These are phyloP conservation scores for Acanthamoeba sp. DNA, from an alignment of 208 protist species.

Conservation along the genomic window DNA sequence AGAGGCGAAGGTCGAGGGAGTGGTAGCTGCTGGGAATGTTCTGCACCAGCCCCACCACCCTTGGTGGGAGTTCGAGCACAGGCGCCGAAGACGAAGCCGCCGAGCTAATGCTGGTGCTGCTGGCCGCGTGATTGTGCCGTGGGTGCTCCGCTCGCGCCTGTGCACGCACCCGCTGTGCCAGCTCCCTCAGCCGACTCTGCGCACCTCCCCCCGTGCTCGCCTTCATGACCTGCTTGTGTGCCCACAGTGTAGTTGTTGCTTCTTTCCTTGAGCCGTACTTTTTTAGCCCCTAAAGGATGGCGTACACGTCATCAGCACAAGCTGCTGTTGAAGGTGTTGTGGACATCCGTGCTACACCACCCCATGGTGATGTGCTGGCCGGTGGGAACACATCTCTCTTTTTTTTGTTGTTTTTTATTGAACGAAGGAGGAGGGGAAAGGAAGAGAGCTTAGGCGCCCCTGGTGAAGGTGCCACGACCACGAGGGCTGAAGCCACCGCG, in stretches of 20 bases:
- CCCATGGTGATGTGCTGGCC: no score
- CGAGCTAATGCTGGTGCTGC: neutral
- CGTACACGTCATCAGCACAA: no score
- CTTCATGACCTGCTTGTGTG: neutral
- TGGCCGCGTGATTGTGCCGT: neutral
- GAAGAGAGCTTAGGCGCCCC: conserved; percentile 14
- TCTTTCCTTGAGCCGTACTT: neutral
- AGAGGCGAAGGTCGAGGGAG: conserved; percentile 28
- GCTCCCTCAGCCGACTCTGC: neutral
- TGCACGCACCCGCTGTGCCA: conserved; percentile 18
- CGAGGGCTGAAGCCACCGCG: conserved; percentile 1
- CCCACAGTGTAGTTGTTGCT: neutral
- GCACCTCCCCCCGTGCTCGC: neutral
- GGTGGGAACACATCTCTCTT: no score
- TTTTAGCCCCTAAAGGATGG: neutral
- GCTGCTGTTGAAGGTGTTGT: no score
- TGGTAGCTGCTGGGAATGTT: neutral
- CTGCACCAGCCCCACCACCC: conserved; percentile 1
- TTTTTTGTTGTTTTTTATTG: neutral
- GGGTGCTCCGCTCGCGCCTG: neutral
- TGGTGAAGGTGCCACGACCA: conserved; percentile 10
- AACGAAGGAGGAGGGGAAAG: neutral
- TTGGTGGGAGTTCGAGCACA: neutral
- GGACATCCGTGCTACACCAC: no score
- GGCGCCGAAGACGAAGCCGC: neutral